phyloP scores from a whole-genome alignment of 2,329 filamentous ascomycete species.

The Hymenoscyphus albidus region DNA sequence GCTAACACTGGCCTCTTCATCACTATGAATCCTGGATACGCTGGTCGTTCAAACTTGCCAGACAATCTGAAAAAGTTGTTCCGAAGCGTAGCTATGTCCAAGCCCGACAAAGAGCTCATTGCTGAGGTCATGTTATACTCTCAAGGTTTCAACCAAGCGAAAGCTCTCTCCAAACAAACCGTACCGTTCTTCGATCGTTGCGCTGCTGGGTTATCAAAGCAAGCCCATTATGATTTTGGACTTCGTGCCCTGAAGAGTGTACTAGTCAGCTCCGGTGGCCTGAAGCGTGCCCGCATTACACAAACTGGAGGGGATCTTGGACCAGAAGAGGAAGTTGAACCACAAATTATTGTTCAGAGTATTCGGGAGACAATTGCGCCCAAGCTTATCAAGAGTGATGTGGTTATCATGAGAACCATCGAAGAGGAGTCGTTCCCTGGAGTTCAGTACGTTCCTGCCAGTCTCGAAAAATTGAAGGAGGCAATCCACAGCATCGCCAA shows the following conservation, averaged over 20 bases:
- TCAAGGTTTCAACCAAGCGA: constrained; percentile 96
- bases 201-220: constrained; percentile 75
- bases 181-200: constrained; percentile 98
- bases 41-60: constrained; percentile 92
- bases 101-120: constrained; percentile 98
- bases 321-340: constrained; percentile 74
- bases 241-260: constrained; percentile 98
- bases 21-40: constrained; percentile 99
- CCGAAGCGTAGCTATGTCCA: constrained; percentile 98
- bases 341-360: constrained; percentile 98
- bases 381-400: constrained; percentile 90
- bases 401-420: constrained; percentile 79
- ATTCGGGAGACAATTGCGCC: constrained; percentile 97
- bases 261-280: constrained; percentile 90
- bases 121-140: constrained; percentile 99
- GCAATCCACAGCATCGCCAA: constrained; percentile 79
- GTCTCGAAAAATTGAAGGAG: constrained; percentile 71
- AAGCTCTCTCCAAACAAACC: constrained; percentile 87
- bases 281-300: constrained; percentile 80
- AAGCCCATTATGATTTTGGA: constrained; percentile 98
- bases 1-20: constrained; percentile 98
- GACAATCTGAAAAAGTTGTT: constrained; percentile 99
- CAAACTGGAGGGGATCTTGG: constrained; percentile 52
- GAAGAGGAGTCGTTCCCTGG: constrained; percentile 87
- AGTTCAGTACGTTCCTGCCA: constrained; percentile 87